A percentile compares a stretch with the other conserved stretches of the same genome.
Conservation (phyloP, 73 alveolate genomes). For the Blepharisma stoltei region DNA sequence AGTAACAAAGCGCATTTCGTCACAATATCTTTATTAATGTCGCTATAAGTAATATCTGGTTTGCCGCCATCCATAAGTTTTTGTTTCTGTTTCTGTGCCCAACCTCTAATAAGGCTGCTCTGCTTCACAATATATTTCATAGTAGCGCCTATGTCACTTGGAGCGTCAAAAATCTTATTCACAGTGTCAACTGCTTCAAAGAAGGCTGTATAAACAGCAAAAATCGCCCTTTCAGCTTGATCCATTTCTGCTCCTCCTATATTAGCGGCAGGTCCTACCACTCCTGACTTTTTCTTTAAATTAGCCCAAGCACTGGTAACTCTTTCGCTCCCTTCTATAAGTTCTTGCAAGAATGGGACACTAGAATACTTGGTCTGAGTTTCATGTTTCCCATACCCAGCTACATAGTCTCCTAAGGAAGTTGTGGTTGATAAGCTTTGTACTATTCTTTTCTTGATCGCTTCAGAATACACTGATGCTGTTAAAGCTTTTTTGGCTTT, state of each 20-base stretch:
- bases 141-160: background rate
- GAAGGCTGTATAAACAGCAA: slow-evolving; percentile 20
- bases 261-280: background rate
- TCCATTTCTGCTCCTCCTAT: slow-evolving; percentile 19
- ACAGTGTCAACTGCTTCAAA: slow-evolving; percentile 22
- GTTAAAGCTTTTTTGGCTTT: background rate
- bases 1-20: background rate
- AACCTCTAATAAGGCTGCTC: background rate
- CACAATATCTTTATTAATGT: slow-evolving; percentile 2
- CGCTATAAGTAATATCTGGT: slow-evolving; percentile 4
- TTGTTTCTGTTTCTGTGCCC: slow-evolving; percentile 30
- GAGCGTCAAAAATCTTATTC: background rate
- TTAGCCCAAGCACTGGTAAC: background rate
- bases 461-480: background rate
- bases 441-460: background rate
- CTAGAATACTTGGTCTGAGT: background rate
- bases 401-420: too few species aligned
- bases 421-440: background rate
- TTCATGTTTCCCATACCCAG: too few species aligned
- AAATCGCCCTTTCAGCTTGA: slow-evolving; percentile 28
- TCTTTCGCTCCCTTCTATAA: slow-evolving; percentile 15
- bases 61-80: slow-evolving; percentile 25
- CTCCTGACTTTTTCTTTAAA: slow-evolving; percentile 1
- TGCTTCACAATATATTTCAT: background rate
- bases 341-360: background rate